These are phyloP conservation scores for Acarospora socialis DNA, from an alignment of 2,329 filamentous ascomycete genomes.

Conservation along the genomic window DNA sequence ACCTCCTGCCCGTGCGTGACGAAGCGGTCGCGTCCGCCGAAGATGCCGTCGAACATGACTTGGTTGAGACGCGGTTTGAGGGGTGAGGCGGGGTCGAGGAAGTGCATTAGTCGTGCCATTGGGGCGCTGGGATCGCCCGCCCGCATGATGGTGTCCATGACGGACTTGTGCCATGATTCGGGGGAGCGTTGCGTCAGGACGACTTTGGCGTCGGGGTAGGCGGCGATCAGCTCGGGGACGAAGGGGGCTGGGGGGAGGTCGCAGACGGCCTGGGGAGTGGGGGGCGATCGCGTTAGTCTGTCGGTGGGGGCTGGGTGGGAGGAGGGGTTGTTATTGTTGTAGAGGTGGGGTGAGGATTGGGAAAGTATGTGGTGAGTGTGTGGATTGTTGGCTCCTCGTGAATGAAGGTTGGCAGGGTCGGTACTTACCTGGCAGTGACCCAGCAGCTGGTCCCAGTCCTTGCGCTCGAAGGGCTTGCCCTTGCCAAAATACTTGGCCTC, in stretches of 20 bases:
- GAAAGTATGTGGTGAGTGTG: too few relatives aligned
- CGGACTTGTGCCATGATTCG: conserved; percentile 13
- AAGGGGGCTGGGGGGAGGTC: conserved; percentile 14
- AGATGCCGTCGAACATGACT: not conserved
- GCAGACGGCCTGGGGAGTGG: conserved; percentile 10
- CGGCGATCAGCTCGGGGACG: conserved; percentile 13
- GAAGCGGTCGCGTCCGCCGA: conserved; percentile 3
- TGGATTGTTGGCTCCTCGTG: too few relatives aligned
- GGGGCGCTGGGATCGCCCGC: not conserved
- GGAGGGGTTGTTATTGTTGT: too few relatives aligned
- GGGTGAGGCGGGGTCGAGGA: not conserved
- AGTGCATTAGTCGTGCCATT: not conserved
- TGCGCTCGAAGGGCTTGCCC: not conserved
- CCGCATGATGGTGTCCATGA: conserved; percentile 1
- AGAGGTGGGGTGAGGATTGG: not conserved
- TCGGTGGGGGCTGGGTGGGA: not conserved
- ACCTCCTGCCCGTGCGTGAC: conserved; percentile 1
- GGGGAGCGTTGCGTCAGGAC: conserved; percentile 14
- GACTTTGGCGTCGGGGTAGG: conserved; percentile 18
- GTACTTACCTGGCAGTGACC: conserved; percentile 5
- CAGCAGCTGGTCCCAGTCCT: conserved; percentile 5
- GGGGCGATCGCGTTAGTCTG: not conserved
- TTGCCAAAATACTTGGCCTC: conserved; percentile 7
- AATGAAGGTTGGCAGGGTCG: not conserved
- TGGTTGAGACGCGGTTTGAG: not conserved